phyloP scores from a whole-genome alignment of 2,329 filamentous ascomycete genomes.

The Coccinonectria pachysandricola region DNA sequence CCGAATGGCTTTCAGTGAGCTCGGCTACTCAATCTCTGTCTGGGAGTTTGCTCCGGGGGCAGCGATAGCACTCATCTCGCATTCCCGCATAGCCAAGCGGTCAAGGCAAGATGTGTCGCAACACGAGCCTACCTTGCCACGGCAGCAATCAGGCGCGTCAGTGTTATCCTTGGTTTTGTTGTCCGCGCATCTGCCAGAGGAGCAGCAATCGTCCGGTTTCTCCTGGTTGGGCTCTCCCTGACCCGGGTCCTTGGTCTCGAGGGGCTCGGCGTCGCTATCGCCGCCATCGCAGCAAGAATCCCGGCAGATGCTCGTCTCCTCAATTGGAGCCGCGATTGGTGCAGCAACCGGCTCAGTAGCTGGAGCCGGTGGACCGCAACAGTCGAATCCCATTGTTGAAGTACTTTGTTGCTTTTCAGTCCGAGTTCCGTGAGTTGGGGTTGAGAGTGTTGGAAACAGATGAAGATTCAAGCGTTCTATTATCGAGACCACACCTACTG shows the following conservation, averaged over 20 bases:
- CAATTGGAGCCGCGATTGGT: too few species aligned
- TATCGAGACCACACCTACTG: too few species aligned
- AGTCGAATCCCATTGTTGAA: conserved; percentile 5
- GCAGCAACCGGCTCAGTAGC: conserved; percentile 1
- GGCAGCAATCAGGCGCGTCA: conserved; percentile 2
- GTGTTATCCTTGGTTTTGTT: neutral
- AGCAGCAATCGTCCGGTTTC: conserved; percentile 3
- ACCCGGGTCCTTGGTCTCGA: too few species aligned
- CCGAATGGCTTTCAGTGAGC: neutral
- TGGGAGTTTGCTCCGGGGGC: neutral
- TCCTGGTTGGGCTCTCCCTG: too few species aligned
- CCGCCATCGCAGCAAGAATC: conserved; percentile 1
- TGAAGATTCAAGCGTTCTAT: too few species aligned
- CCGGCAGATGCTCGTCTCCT: too few species aligned
- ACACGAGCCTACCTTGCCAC: neutral
- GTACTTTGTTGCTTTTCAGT: too few species aligned
- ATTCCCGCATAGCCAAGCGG: conserved; percentile 3
- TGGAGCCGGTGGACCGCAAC: conserved; percentile 5
- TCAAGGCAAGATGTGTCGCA: conserved; percentile 2
- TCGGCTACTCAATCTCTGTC: too few species aligned
- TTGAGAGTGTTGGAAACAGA: conserved; percentile 1
- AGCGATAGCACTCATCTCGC: neutral
- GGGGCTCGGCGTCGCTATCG: too few species aligned
- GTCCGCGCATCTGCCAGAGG: neutral
- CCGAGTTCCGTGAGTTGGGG: conserved; percentile 2